These are phyloP conservation scores for Suillus americanus DNA, from an alignment of 768 basidiomycete species.

Conservation along the genomic window DNA sequence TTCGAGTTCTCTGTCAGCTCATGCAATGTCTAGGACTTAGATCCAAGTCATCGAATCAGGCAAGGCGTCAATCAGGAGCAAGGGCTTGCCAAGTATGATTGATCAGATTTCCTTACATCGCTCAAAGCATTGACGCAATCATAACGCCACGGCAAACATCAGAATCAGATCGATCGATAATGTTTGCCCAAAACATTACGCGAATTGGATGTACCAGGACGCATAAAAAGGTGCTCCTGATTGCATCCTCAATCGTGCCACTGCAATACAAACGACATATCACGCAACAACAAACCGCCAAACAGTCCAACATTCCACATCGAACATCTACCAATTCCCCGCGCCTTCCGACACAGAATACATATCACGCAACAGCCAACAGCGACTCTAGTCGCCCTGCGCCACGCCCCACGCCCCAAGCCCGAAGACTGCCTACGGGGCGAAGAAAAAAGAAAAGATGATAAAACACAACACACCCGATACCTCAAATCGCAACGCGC, in stretches of 20 bases:
- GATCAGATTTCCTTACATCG: conserved; percentile 7
- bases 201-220: background rate
- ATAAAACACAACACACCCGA: too few species aligned
- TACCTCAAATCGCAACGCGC: too few species aligned
- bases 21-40: conserved; percentile 4
- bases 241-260: background rate
- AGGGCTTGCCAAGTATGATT: conserved; percentile 1
- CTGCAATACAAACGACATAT: background rate
- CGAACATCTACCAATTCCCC: conserved; percentile 7
- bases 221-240: conserved; percentile 3
- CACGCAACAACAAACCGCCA: background rate
- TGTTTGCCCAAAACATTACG: conserved; percentile 3
- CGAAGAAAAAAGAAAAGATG: too few species aligned
- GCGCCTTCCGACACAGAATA: conserved; percentile 26
- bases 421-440: conserved; percentile 54
- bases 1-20: conserved; percentile 10
- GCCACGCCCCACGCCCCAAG: conserved; percentile 53
- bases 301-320: conserved; percentile 11
- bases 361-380: conserved; percentile 35
- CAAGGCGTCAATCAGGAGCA: conserved; percentile 4
- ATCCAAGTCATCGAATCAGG: conserved; percentile 4
- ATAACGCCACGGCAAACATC: conserved; percentile 10
- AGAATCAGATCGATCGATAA: background rate
- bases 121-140: background rate
- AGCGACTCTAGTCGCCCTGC: conserved; percentile 36